phyloP scores from a whole-genome alignment of 1,284 basidiomycete species.

The Athelia sp. region DNA sequence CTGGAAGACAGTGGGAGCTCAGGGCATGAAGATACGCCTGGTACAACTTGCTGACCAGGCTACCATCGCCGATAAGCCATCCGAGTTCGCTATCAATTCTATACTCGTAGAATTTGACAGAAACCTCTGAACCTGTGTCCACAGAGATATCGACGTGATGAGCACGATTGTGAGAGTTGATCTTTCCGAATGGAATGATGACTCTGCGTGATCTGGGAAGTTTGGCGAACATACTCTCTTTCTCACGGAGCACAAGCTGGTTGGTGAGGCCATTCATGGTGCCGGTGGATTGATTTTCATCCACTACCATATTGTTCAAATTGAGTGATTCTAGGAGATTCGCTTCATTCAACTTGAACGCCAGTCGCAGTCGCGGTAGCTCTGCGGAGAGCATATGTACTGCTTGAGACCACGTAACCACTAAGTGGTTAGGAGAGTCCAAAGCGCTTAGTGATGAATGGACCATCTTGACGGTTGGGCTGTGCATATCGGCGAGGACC shows the following conservation, averaged over 20 bases:
- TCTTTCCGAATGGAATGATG: neutral
- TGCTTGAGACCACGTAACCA: neutral
- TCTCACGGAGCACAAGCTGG: constrained; percentile 11
- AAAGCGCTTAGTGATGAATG: neutral
- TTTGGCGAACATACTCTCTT: neutral
- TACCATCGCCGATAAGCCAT: constrained; percentile 26
- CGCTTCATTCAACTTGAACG: constrained; percentile 12
- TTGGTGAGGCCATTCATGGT: constrained; percentile 18
- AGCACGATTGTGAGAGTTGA: constrained; percentile 13
- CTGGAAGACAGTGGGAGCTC: constrained; percentile 34
- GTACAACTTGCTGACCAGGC: constrained; percentile 30
- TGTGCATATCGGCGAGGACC: neutral
- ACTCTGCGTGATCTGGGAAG: neutral
- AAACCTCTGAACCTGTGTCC: neutral
- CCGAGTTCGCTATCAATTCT: constrained; percentile 32
- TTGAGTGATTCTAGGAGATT: constrained; percentile 11
- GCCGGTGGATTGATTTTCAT: constrained; percentile 19
- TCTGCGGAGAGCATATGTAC: constrained; percentile 1
- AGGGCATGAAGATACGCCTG: constrained; percentile 40
- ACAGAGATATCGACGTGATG: neutral
- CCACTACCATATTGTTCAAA: constrained; percentile 18
- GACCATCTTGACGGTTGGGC: neutral
- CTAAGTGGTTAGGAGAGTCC: neutral
- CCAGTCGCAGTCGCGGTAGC: constrained; percentile 12
- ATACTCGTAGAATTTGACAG: constrained; percentile 31